These are phyloP conservation scores for Liriodendron chinense DNA, from an alignment of 164 flowering plant genomes.

Conservation along the genomic window DNA sequence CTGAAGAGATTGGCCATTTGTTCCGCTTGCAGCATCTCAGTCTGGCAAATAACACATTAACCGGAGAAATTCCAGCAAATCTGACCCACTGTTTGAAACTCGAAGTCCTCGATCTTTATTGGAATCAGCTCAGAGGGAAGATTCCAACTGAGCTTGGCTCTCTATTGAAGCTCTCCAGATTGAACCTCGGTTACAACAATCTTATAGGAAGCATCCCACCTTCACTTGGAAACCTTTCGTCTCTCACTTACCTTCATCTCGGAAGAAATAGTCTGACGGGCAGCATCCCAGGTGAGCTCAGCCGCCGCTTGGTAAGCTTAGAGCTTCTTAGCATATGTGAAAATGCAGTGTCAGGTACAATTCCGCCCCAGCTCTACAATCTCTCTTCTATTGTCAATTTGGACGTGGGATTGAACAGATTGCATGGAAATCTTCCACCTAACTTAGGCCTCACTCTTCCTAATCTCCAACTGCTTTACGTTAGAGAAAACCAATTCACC, in stretches of 20 bases:
- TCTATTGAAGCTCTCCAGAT: background rate
- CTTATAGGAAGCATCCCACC: background rate
- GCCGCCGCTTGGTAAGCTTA: background rate
- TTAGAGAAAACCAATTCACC: constrained; percentile 5
- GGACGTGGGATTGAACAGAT: background rate
- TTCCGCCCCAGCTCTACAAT: no score
- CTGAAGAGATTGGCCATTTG: constrained; percentile 9
- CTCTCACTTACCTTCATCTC: background rate
- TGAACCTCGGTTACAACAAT: background rate
- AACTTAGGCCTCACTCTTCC: constrained; percentile 8
- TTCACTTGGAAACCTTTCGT: constrained; percentile 1
- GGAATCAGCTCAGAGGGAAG: background rate
- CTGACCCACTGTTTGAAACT: constrained; percentile 1
- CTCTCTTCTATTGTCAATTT: no score
- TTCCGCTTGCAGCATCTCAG: background rate
- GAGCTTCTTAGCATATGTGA: no score
- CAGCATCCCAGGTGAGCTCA: background rate
- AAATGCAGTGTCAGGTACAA: background rate
- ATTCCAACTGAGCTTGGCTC: background rate
- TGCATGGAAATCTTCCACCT: constrained; percentile 11
- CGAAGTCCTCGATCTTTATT: background rate
- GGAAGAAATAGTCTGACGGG: background rate
- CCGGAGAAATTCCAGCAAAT: background rate
- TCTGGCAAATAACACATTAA: background rate
- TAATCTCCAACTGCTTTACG: constrained; percentile 7